These are phyloP conservation scores for Salicornia ramosissima DNA, from an alignment of 148 eudicot species.

Conservation along the genomic window DNA sequence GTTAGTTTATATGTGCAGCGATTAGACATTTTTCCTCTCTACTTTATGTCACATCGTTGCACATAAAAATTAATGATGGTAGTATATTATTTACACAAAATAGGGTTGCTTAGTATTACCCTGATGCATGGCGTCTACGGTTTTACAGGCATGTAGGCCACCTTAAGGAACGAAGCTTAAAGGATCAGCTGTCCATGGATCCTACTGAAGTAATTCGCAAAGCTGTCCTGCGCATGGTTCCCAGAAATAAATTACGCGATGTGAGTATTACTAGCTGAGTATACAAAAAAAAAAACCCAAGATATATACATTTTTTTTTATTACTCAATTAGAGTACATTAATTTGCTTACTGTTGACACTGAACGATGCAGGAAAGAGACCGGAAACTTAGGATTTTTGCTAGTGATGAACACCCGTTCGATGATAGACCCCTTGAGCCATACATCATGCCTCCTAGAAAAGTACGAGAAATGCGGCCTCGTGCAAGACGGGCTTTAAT, in stretches of 20 bases:
- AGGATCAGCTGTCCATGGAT: slow-evolving; percentile 93
- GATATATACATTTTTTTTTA: neutral
- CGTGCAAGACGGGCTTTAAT: slow-evolving; percentile 81
- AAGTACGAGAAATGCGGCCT: slow-evolving; percentile 90
- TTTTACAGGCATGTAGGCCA: slow-evolving; percentile 67
- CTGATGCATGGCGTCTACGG: too few relatives aligned
- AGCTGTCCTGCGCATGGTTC: slow-evolving; percentile 95
- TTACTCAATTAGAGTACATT: neutral
- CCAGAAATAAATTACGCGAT: slow-evolving; percentile 88
- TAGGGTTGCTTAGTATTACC: too few relatives aligned
- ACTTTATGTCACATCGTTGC: too few relatives aligned
- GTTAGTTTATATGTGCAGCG: too few relatives aligned
- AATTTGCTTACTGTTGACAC: neutral
- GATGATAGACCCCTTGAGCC: slow-evolving; percentile 74
- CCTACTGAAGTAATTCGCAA: slow-evolving; percentile 95
- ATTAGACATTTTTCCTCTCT: too few relatives aligned
- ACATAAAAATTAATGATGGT: too few relatives aligned
- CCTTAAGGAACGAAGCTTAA: slow-evolving; percentile 85
- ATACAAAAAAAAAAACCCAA: neutral
- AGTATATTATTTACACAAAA: too few relatives aligned
- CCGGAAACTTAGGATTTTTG: slow-evolving; percentile 81
- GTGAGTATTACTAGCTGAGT: slow-evolving; percentile 45
- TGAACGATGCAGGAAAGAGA: slow-evolving; percentile 65
- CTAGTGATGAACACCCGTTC: slow-evolving; percentile 83
- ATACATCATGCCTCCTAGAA: slow-evolving; percentile 71